Base-by-base conservation (phyloP, 2,329 filamentous ascomycete genomes). In the Fusarium denticulatum region DNA sequence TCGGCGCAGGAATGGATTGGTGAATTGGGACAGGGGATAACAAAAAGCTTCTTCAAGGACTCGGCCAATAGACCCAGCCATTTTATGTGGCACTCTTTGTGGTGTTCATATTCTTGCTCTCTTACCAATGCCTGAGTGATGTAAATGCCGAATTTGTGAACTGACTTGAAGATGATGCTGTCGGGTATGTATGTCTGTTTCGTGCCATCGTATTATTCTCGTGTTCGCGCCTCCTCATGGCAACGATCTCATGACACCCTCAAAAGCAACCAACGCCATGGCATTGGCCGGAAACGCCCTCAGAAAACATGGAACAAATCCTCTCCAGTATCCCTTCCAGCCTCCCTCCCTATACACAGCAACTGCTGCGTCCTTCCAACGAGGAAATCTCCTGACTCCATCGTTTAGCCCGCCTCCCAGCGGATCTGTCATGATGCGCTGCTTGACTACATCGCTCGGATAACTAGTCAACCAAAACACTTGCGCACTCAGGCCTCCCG, bases 251-350 rank as follows among this genome's bases (percentile, higher is more conserved):
- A 97, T 96, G 60, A 96, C 93, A 6, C 92, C 94, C 82, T 99
- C 96, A 86, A 98, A 98, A 34, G 93, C 95, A 60, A 98, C 91
- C 80, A 98, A 83, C 4, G 96, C 96, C 89, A 96, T 93, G 0
- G 95, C 96, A 85, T 98, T 98, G 30, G 96, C 96, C 20, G 96
- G 96, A 81, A 98, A 98, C 7, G 96, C 96, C 74, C 96, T 87
- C 80, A 98, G 81, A 81, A 98, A 97, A 81, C 96, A 98, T 5
- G 96, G 96, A 79, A 97, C 79, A 79, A 99, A 99, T 0, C 96
- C 96, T 76, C 96, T 89, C 92, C 95, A 98, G 81, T 95, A 98
- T 0, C 95, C 96, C 80, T 84, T 92, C 84, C 84, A 90, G 4
- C 96, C 96, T 53, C 84, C 84, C 80, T 98, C 95, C 53, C 85